A percentile compares a stretch with the other conserved stretches of the same genome.
These are phyloP conservation scores for Aphanomyces cochlioides DNA, from an alignment of 352 stramenopile genomes.

Conservation along the genomic window DNA sequence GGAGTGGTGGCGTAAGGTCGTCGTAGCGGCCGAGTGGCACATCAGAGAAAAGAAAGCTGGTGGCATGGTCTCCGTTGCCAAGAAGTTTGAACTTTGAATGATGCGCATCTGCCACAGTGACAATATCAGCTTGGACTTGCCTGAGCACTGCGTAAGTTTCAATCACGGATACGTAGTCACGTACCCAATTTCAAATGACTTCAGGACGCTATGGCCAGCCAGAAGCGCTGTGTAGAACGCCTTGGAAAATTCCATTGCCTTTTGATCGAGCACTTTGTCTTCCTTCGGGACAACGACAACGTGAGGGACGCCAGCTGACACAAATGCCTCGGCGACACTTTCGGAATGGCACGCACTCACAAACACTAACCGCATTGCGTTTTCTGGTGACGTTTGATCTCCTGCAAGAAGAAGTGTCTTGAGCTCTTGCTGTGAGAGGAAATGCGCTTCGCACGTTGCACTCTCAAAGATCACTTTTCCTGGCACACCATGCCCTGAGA, in stretches of 20 bases:
- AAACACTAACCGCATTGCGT: slow-evolving; percentile 79
- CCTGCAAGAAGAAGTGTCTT: slow-evolving; percentile 68
- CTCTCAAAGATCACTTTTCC: slow-evolving; percentile 82
- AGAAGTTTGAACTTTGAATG: slow-evolving; percentile 79
- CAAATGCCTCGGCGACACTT: slow-evolving; percentile 83
- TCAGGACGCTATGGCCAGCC: slow-evolving; percentile 62
- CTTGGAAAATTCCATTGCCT: slow-evolving; percentile 83
- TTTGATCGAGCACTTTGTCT: slow-evolving; percentile 82
- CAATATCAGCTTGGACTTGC: slow-evolving; percentile 64
- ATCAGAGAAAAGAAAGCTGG: slow-evolving; percentile 67
- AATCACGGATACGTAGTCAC: not conserved
- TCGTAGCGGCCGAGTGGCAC: slow-evolving; percentile 48
- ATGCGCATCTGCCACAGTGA: slow-evolving; percentile 35
- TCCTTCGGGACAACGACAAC: slow-evolving; percentile 86
- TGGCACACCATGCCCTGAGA: slow-evolving; percentile 69
- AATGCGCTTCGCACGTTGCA: slow-evolving; percentile 73
- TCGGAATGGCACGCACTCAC: slow-evolving; percentile 89
- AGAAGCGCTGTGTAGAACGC: slow-evolving; percentile 88
- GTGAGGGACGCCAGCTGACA: slow-evolving; percentile 83
- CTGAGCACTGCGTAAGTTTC: slow-evolving; percentile 10
- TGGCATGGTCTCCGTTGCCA: slow-evolving; percentile 62
- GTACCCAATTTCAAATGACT: slow-evolving; percentile 78
- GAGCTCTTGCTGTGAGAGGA: slow-evolving; percentile 76
- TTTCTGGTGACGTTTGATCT: slow-evolving; percentile 33
- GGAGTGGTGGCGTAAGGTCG: slow-evolving; percentile 52